Conservation (phyloP, 164 flowering plant genomes). For the Berberis thunbergii region DNA sequence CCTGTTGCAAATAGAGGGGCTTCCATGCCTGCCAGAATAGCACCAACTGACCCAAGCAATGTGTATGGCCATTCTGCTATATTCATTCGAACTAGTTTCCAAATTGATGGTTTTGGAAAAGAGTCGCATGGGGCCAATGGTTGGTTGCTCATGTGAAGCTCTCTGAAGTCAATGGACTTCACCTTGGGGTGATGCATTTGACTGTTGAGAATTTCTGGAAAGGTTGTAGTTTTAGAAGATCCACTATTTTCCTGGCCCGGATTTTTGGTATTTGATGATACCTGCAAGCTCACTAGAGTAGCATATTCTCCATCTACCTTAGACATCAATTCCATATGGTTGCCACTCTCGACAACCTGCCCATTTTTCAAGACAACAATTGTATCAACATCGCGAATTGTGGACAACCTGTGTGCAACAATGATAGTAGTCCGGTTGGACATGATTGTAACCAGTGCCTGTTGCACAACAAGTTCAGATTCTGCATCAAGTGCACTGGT, state of each 20-base stretch:
- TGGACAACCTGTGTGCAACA: conserved; percentile 57
- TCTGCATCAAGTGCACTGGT: conserved; percentile 67
- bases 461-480: conserved; percentile 51
- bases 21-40: conserved; percentile 57
- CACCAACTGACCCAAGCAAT: conserved; percentile 58
- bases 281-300: conserved; percentile 46
- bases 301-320: conserved; percentile 48
- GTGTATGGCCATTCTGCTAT: conserved; percentile 71
- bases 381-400: conserved; percentile 38
- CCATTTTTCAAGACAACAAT: conserved; percentile 55
- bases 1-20: conserved; percentile 68
- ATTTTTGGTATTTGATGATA: conserved; percentile 11
- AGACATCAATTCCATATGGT: conserved; percentile 41
- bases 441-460: conserved; percentile 42
- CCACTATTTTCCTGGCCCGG: conserved; percentile 11
- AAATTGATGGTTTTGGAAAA: conserved; percentile 32
- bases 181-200: conserved; percentile 2
- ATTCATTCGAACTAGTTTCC: conserved; percentile 44
- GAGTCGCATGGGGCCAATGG: conserved; percentile 1
- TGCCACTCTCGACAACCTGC: conserved; percentile 55
- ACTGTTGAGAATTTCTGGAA: conserved; percentile 16
- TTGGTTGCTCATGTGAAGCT: conserved; percentile 7
- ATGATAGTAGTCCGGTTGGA: conserved; percentile 45
- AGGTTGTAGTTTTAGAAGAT: conserved; percentile 11
- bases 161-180: conserved; percentile 14